Base-by-base conservation (phyloP, 2,329 filamentous ascomycete genomes). In the Thielaviopsis populi region DNA sequence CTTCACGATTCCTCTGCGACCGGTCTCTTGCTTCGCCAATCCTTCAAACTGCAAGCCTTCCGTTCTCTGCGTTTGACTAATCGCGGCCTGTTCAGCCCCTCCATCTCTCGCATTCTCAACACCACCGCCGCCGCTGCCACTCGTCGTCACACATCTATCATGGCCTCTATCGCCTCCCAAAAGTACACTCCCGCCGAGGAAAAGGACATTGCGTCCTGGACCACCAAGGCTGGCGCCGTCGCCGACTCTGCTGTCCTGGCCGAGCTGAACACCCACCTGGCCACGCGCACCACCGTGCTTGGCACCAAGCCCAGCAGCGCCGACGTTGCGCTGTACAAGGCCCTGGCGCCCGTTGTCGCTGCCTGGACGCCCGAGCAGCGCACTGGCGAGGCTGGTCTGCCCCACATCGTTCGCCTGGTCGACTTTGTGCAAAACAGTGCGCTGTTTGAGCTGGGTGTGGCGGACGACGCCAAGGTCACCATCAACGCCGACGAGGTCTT, bases 341-440 rank as follows among this genome's bases (percentile, higher is more conserved):
- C 86, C 63, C 80, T 96, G 41, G 87, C 86, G 0, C 87, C 90
- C 13, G 72, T 87, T 46, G 89, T 96, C 66, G 83, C 86, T 71
- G 79, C 80, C 68, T 97, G 92, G 92, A 83, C 82, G 1, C 76
- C 87, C 58, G 91, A 96, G 77, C 84, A 96, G 80, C 84, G 89
- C 72, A 95, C 92, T 24, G 92, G 92, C 67, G 85, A 95, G 77
- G 81, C 90, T 68, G 92, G 92, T 67, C 87, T 87, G 74, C 91
- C 95, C 68, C 86, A 97, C 76, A 88, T 97, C 69, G 89, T 96
- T 65, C 89, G 92, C 69, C 88, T 89, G 73, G 76, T 96, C 71
- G 92, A 96, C 77, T 96, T 96, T 73, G 89, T 97, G 68, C 92
- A 97, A 79, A 95, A 95, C 78, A 87, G 88, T 58, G 79, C 85